Base-by-base conservation (phyloP, 2,329 filamentous ascomycete species). In the Penicillium thymicola region DNA sequence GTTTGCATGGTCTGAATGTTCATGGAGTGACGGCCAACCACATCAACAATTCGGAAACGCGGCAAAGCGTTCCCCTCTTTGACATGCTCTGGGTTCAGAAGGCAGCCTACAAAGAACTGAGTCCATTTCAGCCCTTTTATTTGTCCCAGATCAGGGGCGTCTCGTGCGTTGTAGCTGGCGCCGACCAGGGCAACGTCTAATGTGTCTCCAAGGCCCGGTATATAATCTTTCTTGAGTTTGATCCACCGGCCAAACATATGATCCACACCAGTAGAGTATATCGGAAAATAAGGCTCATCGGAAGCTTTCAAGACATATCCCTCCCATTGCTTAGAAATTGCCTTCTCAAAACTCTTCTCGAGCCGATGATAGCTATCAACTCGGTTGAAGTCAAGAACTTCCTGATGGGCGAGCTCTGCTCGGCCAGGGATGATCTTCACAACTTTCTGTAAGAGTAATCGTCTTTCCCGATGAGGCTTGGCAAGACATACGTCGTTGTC, bases 181-280 rank as follows among this genome's bases (percentile, higher is more conserved):
- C 90, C 92, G 3, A 96, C 77, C 2, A 93, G 81, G 2, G 89
- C 87, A 68, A 96, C 89, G 70, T 96, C 92, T 10, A 89, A 89
- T 30, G 91, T 85, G 58, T 95, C 92, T 0, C 91, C 90, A 68
- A 93, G 84, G 3, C 85, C 85, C 27, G 82, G 80, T 37, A 96
- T 83, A 65, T 95, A 96, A 67, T 94, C 90, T 66, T 91, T 91
- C 72, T 96, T 96, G 41, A 96, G 73, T 73, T 96, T 96, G 67
- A 96, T 89, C 69, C 85, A 88, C 77, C 30, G 78, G 60, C 64
- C 74, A 63, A 64, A 44, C 62, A 65, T 68, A 55, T 45, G 64
- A 55, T 65, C 66, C 21, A 54, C 68, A 43, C 63, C 43, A 66
- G 66, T 30, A 59, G 68, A 61, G 81, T 83, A 61, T 1, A 75